Conservation (phyloP, 257 asterid genomes). For the Plantago major region DNA sequence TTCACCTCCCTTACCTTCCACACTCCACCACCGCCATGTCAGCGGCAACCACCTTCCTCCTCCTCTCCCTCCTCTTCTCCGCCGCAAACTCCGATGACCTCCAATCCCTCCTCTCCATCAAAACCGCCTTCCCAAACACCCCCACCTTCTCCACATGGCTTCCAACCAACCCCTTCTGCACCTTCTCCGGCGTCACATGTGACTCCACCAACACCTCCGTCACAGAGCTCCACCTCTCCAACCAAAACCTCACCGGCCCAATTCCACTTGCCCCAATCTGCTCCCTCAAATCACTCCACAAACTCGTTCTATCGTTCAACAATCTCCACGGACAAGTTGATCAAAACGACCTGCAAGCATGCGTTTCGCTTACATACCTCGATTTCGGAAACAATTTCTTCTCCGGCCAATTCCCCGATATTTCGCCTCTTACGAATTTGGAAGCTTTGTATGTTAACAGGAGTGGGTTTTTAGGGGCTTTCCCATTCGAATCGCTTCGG, state of each 20-base stretch:
- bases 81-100: constrained; percentile 47
- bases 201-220: constrained; percentile 33
- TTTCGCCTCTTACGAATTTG: constrained; percentile 37
- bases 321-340: constrained; percentile 35
- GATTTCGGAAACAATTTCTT: constrained; percentile 67
- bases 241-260: constrained; percentile 38
- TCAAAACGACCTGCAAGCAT: constrained; percentile 32
- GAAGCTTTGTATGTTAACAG: constrained; percentile 44
- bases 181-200: constrained; percentile 61
- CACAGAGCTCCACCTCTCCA: constrained; percentile 59
- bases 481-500: constrained; percentile 59
- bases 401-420: constrained; percentile 53
- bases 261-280: constrained; percentile 51
- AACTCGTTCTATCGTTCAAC: constrained; percentile 58
- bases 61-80: constrained; percentile 23
- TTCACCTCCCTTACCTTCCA: no score
- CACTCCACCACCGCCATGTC: constrained; percentile 25
- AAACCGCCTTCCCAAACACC: constrained; percentile 42
- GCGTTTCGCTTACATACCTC: constrained; percentile 47
- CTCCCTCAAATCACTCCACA: constrained; percentile 48
- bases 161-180: constrained; percentile 25
- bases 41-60: constrained; percentile 28
- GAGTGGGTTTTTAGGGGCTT: constrained; percentile 66
- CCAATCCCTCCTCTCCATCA: constrained; percentile 48
- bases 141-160: constrained; percentile 64